phyloP scores from a whole-genome alignment of 306 rosid genomes.

The Acacia crassicarpa region DNA sequence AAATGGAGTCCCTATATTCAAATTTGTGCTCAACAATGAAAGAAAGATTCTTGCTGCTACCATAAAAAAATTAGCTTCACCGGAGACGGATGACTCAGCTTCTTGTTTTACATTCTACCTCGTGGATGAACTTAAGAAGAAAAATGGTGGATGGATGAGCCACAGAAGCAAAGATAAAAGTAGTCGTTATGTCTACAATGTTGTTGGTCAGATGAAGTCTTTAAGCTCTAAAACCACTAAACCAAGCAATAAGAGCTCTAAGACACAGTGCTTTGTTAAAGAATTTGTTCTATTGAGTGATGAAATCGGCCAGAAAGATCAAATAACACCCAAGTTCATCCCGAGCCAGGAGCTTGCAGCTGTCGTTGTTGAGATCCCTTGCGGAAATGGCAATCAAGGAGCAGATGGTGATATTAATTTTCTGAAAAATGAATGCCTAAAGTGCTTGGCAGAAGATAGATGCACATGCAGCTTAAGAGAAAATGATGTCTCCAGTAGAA shows the following conservation, averaged over 20 bases:
- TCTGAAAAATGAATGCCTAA: slow-evolving; percentile 35
- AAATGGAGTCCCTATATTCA: slow-evolving; percentile 79
- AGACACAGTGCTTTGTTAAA: slow-evolving; percentile 32
- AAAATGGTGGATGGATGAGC: slow-evolving; percentile 74
- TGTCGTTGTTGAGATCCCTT: slow-evolving; percentile 56
- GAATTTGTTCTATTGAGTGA: slow-evolving; percentile 66
- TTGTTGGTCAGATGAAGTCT: slow-evolving; percentile 76
- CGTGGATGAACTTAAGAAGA: slow-evolving; percentile 82
- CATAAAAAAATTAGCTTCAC: slow-evolving; percentile 47
- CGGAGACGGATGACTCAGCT: slow-evolving; percentile 62
- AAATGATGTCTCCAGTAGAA: slow-evolving; percentile 24
- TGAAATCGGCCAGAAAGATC: slow-evolving; percentile 56
- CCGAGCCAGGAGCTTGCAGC: slow-evolving; percentile 75
- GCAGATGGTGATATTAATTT: slow-evolving; percentile 28
- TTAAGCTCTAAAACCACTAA: slow-evolving; percentile 45
- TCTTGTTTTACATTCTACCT: slow-evolving; percentile 67
- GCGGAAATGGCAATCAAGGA: slow-evolving; percentile 38
- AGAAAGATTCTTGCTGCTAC: slow-evolving; percentile 69
- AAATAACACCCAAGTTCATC: slow-evolving; percentile 45
- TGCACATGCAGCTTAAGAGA: slow-evolving; percentile 42
- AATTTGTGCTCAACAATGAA: slow-evolving; percentile 65
- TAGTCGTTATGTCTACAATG: slow-evolving; percentile 62
- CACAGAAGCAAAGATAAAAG: slow-evolving; percentile 65
- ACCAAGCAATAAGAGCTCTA: slow-evolving; percentile 32
- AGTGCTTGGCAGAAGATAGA: slow-evolving; percentile 41